Evolutionary conservation across 1,139 yeast species (phyloP).

Genomic region (Suhomyces atakaporum): DNA sequence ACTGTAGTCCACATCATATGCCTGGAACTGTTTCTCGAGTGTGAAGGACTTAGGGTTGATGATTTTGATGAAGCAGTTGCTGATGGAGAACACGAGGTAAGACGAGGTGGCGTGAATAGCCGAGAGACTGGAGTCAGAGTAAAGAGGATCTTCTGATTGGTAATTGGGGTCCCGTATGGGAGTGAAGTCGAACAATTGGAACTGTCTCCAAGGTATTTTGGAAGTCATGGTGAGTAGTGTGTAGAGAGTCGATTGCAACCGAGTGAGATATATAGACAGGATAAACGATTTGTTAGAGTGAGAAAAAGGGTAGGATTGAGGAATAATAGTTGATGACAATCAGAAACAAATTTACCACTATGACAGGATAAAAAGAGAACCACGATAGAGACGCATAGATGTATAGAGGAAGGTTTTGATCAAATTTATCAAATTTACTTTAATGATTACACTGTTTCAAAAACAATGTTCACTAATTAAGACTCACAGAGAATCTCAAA

Average conservation of each 20-base stretch:
- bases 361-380: too few relatives aligned
- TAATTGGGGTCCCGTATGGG: slow-evolving; percentile 84
- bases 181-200: slow-evolving; percentile 79
- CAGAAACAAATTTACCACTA: too few relatives aligned
- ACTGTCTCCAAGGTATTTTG: slow-evolving; percentile 73
- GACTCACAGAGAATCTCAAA: too few relatives aligned
- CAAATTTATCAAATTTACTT: too few relatives aligned
- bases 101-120: slow-evolving; percentile 58
- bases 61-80: slow-evolving; percentile 57
- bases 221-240: slow-evolving; percentile 3
- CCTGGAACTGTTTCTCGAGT: slow-evolving; percentile 52
- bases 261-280: neutral
- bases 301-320: too few relatives aligned
- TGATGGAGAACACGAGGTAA: slow-evolving; percentile 60
- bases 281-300: neutral
- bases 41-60: slow-evolving; percentile 50
- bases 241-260: neutral
- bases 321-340: too few relatives aligned
- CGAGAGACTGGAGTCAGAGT: slow-evolving; percentile 75
- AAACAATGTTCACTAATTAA: too few relatives aligned
- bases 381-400: too few relatives aligned
- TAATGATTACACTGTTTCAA: too few relatives aligned
- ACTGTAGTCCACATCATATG: slow-evolving; percentile 65
- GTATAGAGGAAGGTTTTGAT: too few relatives aligned
- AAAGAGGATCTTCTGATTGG: slow-evolving; percentile 63